Base-by-base conservation (phyloP, 306 rosid species). In the Luffa acutangula region DNA sequence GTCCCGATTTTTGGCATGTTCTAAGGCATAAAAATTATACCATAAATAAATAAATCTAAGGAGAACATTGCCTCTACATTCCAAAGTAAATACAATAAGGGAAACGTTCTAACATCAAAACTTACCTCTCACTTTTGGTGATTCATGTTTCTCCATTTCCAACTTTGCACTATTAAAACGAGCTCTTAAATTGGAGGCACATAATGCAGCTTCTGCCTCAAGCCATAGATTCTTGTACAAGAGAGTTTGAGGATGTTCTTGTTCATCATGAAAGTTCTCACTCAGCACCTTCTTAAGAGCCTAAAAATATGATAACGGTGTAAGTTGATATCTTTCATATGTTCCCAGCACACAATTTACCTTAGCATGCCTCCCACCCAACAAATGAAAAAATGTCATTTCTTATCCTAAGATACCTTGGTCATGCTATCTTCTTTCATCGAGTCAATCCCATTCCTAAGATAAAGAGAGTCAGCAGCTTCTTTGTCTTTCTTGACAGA, bases 171-270 rank as follows among this genome's bases (percentile, higher is more conserved):
- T 86, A 84, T 85, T 82, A 82, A 83, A 93, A 37, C 97, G 99
- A 82, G 89, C 93, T 84, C 69, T 96, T 84, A 83, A 91, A 71
- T 79, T 82, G 80, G 83, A 42, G 39, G 97, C 87, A 84, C 97
- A 96, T 18, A 96, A 81, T 75, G 85, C 89, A 86, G 99, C 99
- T 86, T 96, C 99, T 76, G 99, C 97, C 84, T 96, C 98, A 9
- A 93, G 96, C 99, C 99, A 96, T 15, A 96, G 91, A 76, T 90
- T 88, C 87, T 87, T 96, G 82, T 88, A 96, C 75, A 96, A 82
- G 53, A 77, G 80, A 84, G 88, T 43, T 77, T 89, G 89, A 81
- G 91, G 85, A 36, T 86, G 82, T 64, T 84, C 77, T 79, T 89
- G 88, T 15, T 90, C 90, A 42, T 82, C 85, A 79, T 83, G 81